Evolutionary conservation across 495 filamentous ascomycete species (phyloP), one percentile per base, ranked within the genome.

Genomic region (Lasiosphaeria ovina): DNA sequence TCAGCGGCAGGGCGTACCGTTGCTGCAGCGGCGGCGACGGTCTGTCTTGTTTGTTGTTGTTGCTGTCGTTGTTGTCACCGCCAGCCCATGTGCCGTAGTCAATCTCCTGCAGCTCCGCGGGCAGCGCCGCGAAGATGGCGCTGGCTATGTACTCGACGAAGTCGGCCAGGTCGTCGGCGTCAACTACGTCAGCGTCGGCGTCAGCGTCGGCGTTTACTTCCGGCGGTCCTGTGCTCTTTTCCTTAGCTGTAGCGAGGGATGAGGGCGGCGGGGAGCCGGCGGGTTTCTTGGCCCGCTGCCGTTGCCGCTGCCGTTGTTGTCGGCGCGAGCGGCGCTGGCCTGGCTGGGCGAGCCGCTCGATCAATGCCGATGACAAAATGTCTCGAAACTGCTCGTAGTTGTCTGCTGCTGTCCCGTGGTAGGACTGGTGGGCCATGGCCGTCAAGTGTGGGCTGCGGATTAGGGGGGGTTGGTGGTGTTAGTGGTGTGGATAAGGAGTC

Each of bases 371-470:
- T 1, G 79, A 76, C 63, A 81, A 75, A 66, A 83, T 87, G 67
- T 93, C 90, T 38, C 85, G 80, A 71, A 93, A 90, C 61, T 84
- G 73, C 35, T 83, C 78, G 72, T 89, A 91, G 66, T 91, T 92
- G 57, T 69, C 53, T 60, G 31, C 14, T 36, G 33, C 36, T 33
- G 12, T 47, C 16, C 16, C 44, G 11, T 47, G 12, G 6, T 47
- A n/a, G 11, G 16, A n/a, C 16, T 47, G 44, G 11, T 47, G 8
- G 44, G 44, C 44, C 44, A 47, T 47, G 44, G 44, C 4, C 44
- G 12, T 11, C 11, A 47, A 14, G 16, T 24, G 24, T 24, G 7
- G 44, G 44, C 7, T 47, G 44, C 5, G 5, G 12, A n/a, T 47
- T 9, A 14, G 44, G 44, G 12, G 44, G 12, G 2, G 44, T 47